phyloP scores from a whole-genome alignment of 164 flowering plant genomes.

The Piper longum region DNA sequence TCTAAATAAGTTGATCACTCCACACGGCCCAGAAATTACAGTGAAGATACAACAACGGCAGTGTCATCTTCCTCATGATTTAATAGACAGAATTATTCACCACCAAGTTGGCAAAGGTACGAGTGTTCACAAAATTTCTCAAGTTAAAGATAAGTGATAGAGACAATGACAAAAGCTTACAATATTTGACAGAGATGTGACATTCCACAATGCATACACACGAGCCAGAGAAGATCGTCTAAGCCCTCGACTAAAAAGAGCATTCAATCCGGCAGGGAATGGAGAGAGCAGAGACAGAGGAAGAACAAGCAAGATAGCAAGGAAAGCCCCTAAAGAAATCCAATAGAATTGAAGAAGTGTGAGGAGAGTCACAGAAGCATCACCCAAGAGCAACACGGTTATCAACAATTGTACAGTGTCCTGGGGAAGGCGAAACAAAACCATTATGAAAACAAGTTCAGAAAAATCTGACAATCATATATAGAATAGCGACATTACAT shows the following conservation, averaged over 20 bases:
- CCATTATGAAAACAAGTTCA: neutral
- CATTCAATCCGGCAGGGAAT: constrained; percentile 86
- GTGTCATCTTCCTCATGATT: no score
- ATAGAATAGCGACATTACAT: constrained; percentile 26
- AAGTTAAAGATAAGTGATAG: neutral
- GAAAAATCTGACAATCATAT: neutral
- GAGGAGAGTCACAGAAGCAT: constrained; percentile 65
- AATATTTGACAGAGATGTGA: constrained; percentile 64
- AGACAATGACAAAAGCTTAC: constrained; percentile 32
- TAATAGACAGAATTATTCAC: no score
- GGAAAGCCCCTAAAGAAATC: constrained; percentile 75
- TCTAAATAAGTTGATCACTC: no score
- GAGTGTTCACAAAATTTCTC: neutral
- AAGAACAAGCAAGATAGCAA: constrained; percentile 63
- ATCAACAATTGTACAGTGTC: constrained; percentile 58
- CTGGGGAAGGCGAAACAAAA: constrained; percentile 22
- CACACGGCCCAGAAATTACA: no score
- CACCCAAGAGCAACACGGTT: constrained; percentile 59
- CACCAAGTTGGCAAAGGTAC: no score
- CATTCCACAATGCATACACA: constrained; percentile 82
- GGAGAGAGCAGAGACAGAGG: constrained; percentile 80
- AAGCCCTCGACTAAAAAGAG: constrained; percentile 67
- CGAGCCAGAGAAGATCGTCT: constrained; percentile 78
- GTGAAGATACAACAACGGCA: no score
- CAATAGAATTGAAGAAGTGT: constrained; percentile 65